These are phyloP conservation scores for Talaromyces sp. DNA, from an alignment of 2,329 filamentous ascomycete genomes.

Conservation along the genomic window DNA sequence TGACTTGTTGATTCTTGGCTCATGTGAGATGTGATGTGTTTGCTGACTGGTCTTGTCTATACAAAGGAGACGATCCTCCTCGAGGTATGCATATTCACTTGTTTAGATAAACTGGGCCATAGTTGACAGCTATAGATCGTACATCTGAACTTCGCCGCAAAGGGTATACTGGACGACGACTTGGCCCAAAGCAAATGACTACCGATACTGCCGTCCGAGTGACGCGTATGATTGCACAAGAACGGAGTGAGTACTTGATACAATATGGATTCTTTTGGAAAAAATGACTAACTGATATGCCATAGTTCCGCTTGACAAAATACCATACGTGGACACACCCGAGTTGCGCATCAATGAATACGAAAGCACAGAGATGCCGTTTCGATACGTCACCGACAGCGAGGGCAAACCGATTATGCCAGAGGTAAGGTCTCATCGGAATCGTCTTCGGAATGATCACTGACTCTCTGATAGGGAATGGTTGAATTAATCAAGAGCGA, in stretches of 20 bases:
- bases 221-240: conserved; percentile 80
- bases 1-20: conserved; percentile 5
- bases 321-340: conserved; percentile 80
- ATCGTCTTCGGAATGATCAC: not conserved
- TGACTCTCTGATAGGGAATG: conserved; percentile 66
- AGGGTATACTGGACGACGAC: conserved; percentile 77
- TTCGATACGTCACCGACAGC: conserved; percentile 78
- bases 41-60: not conserved
- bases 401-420: conserved; percentile 86
- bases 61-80: conserved; percentile 80
- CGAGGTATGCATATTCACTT: conserved; percentile 56
- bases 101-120: conserved; percentile 6
- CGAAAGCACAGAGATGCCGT: conserved; percentile 96
- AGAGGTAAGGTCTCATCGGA: conserved; percentile 52
- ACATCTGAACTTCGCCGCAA: conserved; percentile 94
- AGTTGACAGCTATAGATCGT: conserved; percentile 56
- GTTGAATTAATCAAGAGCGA: conserved; percentile 87
- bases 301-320: conserved; percentile 67
- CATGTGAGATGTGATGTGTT: not conserved
- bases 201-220: conserved; percentile 95
- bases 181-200: conserved; percentile 95
- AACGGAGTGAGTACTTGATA: conserved; percentile 58
- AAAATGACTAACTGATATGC: not conserved
- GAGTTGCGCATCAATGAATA: conserved; percentile 85
- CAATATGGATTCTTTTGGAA: not conserved